Evolutionary conservation across 495 filamentous ascomycete species (phyloP).

Genomic region (Pyrenula aspistea): DNA sequence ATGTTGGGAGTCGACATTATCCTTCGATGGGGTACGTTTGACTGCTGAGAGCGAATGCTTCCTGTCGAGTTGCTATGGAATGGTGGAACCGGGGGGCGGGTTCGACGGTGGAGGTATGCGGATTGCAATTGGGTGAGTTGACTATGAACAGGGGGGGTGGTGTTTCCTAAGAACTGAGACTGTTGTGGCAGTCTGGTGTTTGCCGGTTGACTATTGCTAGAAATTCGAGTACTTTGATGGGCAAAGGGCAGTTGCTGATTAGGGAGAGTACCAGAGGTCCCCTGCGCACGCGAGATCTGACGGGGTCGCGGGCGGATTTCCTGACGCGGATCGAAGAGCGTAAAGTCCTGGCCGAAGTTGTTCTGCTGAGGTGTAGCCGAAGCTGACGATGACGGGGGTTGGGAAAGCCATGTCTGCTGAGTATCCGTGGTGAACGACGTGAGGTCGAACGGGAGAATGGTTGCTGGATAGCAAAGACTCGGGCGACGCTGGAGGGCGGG

Average conservation of each 20-base stretch:
- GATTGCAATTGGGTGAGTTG: constrained; percentile 22
- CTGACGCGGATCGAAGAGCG: constrained; percentile 7
- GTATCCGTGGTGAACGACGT: constrained; percentile 57
- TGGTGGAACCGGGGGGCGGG: constrained; percentile 42
- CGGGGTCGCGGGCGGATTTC: constrained; percentile 2
- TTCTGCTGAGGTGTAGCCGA: constrained; percentile 28
- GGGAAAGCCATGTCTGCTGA: constrained; percentile 51
- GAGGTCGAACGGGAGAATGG: constrained; percentile 37
- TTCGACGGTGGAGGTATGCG: constrained; percentile 25
- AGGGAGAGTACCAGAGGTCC: neutral
- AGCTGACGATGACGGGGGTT: constrained; percentile 34
- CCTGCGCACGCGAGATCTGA: constrained; percentile 1
- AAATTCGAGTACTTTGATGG: neutral
- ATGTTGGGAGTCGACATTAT: constrained; percentile 32
- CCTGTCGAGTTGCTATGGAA: constrained; percentile 28
- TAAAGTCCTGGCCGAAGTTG: constrained; percentile 15
- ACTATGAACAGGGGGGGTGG: constrained; percentile 35
- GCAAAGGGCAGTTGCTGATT: neutral
- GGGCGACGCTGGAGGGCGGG: constrained; percentile 36
- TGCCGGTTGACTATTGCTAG: constrained; percentile 23
- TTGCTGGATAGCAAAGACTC: constrained; percentile 31
- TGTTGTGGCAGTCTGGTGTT: constrained; percentile 21
- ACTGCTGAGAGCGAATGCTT: constrained; percentile 4
- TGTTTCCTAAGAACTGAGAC: constrained; percentile 11
- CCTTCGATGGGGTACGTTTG: constrained; percentile 14